A percentile compares a stretch with the other conserved stretches of the same genome.
phyloP scores from a whole-genome alignment of 2,329 filamentous ascomycete genomes.

The Keithomyces neogunnii region DNA sequence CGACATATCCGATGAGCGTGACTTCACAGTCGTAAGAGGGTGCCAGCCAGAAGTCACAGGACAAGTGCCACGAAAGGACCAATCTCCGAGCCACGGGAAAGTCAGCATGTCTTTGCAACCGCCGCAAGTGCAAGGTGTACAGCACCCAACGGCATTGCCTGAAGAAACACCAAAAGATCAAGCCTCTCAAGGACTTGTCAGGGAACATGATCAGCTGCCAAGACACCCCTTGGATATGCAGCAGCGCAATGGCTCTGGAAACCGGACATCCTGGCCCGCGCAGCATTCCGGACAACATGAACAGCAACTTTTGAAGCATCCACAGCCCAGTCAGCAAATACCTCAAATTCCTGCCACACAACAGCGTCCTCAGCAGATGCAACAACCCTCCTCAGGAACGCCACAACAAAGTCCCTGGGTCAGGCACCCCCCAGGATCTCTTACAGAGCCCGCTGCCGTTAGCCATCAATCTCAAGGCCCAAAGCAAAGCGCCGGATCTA shows the following conservation, averaged over 20 bases:
- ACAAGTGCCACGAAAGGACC: neutral
- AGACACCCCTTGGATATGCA: neutral
- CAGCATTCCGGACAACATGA: neutral
- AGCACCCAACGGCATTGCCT: neutral
- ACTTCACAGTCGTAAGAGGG: constrained; percentile 6
- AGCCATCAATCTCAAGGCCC: neutral
- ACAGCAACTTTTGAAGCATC: neutral
- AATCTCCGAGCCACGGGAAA: neutral
- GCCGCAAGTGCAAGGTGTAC: neutral
- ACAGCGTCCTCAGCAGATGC: constrained; percentile 8
- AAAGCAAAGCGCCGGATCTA: constrained; percentile 15
- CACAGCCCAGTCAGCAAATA: neutral
- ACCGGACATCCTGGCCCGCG: neutral
- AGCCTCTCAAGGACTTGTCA: neutral
- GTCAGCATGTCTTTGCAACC: neutral
- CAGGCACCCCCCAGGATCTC: neutral
- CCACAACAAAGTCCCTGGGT: neutral
- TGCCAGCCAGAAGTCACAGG: neutral
- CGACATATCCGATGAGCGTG: neutral
- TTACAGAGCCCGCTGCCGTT: neutral
- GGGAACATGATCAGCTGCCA: neutral
- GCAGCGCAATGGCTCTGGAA: neutral
- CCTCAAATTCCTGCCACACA: neutral
- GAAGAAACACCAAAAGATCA: neutral
- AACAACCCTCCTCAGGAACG: constrained; percentile 4